Base-by-base conservation (phyloP, 2,329 filamentous ascomycete genomes). In the Phialemoniopsis sp. region DNA sequence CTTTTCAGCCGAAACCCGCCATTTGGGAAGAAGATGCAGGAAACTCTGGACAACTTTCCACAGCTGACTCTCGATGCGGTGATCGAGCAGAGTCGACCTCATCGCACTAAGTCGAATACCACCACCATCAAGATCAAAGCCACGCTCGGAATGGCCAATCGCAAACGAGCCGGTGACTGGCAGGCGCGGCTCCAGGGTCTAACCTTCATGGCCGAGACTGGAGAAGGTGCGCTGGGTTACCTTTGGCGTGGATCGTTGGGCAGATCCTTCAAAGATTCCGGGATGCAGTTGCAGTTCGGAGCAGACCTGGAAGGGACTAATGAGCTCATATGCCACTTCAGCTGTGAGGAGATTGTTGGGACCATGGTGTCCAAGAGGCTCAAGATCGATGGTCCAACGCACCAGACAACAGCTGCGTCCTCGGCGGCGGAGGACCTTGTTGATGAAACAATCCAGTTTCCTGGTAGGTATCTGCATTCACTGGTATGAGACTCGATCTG, bases 341-440 rank as follows among this genome's bases (percentile, higher is more conserved):
- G 87, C 58, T 97, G 90, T 48, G 91, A 96, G 62, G 83, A 89
- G 32, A 85, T 97, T 51, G 87, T 82, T 4, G 80, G 80, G 2
- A 82, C 79, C 0, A 56, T 66, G 26, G 56, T 73, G 13, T 51
- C 56, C 1, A 48, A 40, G 18, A 44, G 43, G 3, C 10, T 61
- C 5, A 17, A 50, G 10, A 26, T 26, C 10, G 21, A 26, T 26
- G 21, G 7, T 51, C 53, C 30, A 44, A 37, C 8, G 30, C 54
- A 12, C 43, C 47, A 8, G n/a, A 7, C 29, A 13, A 10, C 2
- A 39, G 40, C 2, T 45, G 54, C 1, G 38, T 38, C 3, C 53
- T 53, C 18, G 36, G 41, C 9, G 13, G 18, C 8, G 31, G 21
- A 26, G 21, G 21, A 26, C 10, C 21, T 26, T 26, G 21, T 26